Conservation (phyloP, 2,329 filamentous ascomycete genomes). For the Calonectria pauciramosa region DNA sequence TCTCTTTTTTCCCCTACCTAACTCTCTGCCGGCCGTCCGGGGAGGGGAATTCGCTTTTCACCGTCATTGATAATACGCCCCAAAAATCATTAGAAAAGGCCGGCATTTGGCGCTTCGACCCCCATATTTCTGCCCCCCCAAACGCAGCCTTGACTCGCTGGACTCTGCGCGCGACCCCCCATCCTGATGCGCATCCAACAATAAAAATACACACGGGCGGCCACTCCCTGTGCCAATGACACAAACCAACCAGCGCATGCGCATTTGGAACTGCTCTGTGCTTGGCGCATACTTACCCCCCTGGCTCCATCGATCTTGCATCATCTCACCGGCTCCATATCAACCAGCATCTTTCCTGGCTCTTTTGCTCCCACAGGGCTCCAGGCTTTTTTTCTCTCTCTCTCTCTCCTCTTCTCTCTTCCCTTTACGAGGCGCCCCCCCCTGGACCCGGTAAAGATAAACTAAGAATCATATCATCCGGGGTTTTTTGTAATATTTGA, state of each 20-base stretch:
- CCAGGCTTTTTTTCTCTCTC: background rate
- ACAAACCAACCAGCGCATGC: slow-evolving; percentile 34
- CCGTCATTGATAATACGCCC: background rate
- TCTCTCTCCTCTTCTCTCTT: background rate
- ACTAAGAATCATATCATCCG: slow-evolving; percentile 3
- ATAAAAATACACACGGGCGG: background rate
- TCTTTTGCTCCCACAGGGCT: background rate
- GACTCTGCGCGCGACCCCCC: background rate
- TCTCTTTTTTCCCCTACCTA: background rate
- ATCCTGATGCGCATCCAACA: background rate
- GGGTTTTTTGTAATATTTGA: background rate
- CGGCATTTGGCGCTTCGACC: background rate
- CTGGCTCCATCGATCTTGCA: slow-evolving; percentile 10
- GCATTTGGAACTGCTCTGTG: slow-evolving; percentile 34
- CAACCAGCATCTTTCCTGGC: background rate
- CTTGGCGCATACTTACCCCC: background rate
- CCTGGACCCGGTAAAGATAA: background rate
- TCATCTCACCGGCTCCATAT: slow-evolving; percentile 10
- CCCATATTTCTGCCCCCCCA: background rate
- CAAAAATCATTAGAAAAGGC: background rate
- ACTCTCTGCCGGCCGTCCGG: background rate
- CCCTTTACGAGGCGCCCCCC: background rate
- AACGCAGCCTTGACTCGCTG: background rate
- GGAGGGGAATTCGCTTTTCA: background rate
- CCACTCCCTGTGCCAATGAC: slow-evolving; percentile 2